Evolutionary conservation across 2,329 filamentous ascomycete species (phyloP).

Genomic region (Aureobasidium lini): DNA sequence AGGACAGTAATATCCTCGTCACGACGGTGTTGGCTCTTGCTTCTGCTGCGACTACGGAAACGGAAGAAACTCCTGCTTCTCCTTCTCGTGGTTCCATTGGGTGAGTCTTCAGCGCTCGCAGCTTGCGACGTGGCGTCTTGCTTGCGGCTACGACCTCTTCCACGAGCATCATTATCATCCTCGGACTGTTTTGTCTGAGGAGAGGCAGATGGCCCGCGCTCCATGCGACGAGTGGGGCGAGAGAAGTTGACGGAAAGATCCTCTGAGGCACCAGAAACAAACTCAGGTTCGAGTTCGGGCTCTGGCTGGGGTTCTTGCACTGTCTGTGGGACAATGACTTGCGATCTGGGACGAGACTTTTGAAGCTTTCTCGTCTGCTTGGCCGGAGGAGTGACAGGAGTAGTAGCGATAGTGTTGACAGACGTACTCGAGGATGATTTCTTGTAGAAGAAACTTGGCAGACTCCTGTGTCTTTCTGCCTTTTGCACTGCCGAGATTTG

Average conservation of each 20-base stretch:
- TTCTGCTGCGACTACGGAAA: conserved; percentile 20
- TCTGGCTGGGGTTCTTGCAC: neutral
- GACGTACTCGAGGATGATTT: conserved; percentile 9
- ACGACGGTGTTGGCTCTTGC: conserved; percentile 19
- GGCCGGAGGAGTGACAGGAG: neutral
- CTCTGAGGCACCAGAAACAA: conserved; percentile 21
- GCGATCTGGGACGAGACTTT: conserved; percentile 19
- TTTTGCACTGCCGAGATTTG: neutral
- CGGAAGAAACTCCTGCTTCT: conserved; percentile 15
- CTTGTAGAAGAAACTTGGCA: conserved; percentile 11
- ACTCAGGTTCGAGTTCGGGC: neutral
- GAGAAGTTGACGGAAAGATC: conserved; percentile 30
- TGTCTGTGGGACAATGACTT: neutral
- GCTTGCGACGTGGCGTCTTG: neutral
- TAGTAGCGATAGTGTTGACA: neutral
- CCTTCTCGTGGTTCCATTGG: conserved; percentile 13
- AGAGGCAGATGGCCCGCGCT: neutral
- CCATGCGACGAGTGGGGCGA: conserved; percentile 17
- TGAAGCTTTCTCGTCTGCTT: conserved; percentile 22
- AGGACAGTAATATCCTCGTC: neutral
- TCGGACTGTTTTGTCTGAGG: neutral
- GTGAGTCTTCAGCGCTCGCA: neutral
- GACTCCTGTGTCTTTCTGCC: conserved; percentile 6
- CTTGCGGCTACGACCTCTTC: conserved; percentile 8
- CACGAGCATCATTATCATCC: conserved; percentile 1